These are phyloP conservation scores for Phytophthora aleatoria DNA, from an alignment of 352 stramenopile genomes.

Conservation along the genomic window DNA sequence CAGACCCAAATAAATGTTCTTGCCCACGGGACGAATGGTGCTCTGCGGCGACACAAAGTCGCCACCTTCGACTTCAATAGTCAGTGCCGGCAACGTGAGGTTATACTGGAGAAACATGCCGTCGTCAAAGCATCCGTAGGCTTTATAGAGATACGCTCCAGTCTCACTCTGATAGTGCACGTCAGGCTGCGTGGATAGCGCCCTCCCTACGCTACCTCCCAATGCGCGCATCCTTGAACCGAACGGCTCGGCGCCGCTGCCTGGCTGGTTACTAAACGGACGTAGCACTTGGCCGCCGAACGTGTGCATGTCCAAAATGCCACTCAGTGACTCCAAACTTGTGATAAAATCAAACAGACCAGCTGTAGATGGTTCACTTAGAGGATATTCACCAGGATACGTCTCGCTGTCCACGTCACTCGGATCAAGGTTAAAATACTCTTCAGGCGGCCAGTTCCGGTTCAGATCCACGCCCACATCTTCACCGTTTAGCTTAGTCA, in stretches of 20 bases:
- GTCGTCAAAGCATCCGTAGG: constrained; percentile 77
- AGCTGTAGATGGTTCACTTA: constrained; percentile 62
- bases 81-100: constrained; percentile 65
- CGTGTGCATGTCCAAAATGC: constrained; percentile 71
- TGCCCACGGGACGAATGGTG: constrained; percentile 60
- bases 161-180: constrained; percentile 63
- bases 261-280: constrained; percentile 63
- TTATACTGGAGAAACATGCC: constrained; percentile 62
- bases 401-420: constrained; percentile 51
- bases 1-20: constrained; percentile 61
- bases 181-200: constrained; percentile 43
- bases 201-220: constrained; percentile 48
- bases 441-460: constrained; percentile 65
- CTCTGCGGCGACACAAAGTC: constrained; percentile 71
- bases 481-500: constrained; percentile 37
- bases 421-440: constrained; percentile 61
- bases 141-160: constrained; percentile 58
- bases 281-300: constrained; percentile 64
- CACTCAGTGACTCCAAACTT: constrained; percentile 43
- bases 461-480: constrained; percentile 73
- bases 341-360: constrained; percentile 65
- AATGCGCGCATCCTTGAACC: constrained; percentile 53
- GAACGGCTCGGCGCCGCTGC: constrained; percentile 47
- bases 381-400: constrained; percentile 54
- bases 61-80: constrained; percentile 68